Base-by-base conservation (phyloP, 306 rosid species). In the Crotalaria pallida region DNA sequence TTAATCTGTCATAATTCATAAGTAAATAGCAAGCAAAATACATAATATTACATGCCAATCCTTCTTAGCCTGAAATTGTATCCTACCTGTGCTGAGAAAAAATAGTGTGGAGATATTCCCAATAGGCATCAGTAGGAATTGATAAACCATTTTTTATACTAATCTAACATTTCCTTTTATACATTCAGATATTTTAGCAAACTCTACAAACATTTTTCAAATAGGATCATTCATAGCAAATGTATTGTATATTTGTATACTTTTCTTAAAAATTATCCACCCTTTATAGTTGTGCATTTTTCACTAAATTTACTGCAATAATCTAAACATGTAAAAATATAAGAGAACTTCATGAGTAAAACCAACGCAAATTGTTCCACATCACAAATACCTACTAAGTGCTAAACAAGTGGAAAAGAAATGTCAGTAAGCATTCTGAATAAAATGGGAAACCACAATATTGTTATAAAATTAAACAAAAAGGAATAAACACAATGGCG, bases 291-390 rank as follows among this genome's bases (percentile, higher is more conserved):
- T n/a, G 51, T 44, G 17, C 12, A 63, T 18, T 60, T 24, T 53
- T 71, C 67, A 67, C 53, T 34, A 65, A 44, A 64, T 23, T 38
- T 41, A 65, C 66, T 33, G 50, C 40, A 45, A 36, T 11, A 56
- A 44, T 13, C 12, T 45, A 31, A 31, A 15, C 58, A 71, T 47
- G 45, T 24, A 55, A 64, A 44, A 64, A 38, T 10, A 23, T 51
- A 40, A 48, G 34, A 45, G 9, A 63, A 65, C 22, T 43, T 7
- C 52, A 10, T 9, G 16, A 64, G 49, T 40, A 63, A 64, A 63
- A 77, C 36, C 9, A 29, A 43, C 11, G 52, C 69, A 76, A 52
- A 67, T 69, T 51, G 57, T 22, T 77, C 48, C 55, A 55, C 13
- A 17, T 33, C 11, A 31, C 27, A 33, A 65, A 26, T 34, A 59